Evolutionary conservation across 257 asterid species (phyloP).

Genomic region (Vinca minor): DNA sequence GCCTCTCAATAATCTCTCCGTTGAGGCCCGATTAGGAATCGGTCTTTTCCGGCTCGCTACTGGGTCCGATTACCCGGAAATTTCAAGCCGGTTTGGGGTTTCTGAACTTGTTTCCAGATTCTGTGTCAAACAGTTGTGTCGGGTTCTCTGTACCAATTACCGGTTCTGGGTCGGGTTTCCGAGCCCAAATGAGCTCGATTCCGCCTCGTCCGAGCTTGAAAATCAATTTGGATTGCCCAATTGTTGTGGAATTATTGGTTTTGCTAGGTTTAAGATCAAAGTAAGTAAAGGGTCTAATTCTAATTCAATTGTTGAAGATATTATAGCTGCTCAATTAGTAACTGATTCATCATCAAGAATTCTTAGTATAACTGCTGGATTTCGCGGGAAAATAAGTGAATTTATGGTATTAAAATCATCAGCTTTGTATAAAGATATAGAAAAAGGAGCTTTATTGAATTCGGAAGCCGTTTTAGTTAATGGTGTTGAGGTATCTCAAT

Average conservation of each 20-base stretch:
- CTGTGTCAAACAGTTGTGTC: constrained; percentile 76
- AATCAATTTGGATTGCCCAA: constrained; percentile 63
- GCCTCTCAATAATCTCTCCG: constrained; percentile 49
- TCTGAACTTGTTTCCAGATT: constrained; percentile 42
- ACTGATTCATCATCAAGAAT: constrained; percentile 69
- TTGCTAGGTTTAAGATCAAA: constrained; percentile 38
- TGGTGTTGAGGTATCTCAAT: constrained; percentile 42
- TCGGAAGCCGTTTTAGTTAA: constrained; percentile 19
- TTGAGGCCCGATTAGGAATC: constrained; percentile 63
- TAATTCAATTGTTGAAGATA: constrained; percentile 13
- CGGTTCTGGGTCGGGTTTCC: constrained; percentile 90
- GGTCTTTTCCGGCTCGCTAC: constrained; percentile 72
- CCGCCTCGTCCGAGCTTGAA: constrained; percentile 50
- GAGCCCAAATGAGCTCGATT: constrained; percentile 36
- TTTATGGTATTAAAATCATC: constrained; percentile 40
- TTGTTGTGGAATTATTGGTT: constrained; percentile 62
- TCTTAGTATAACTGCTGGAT: constrained; percentile 63
- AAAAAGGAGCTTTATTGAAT: constrained; percentile 35
- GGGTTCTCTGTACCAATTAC: constrained; percentile 79
- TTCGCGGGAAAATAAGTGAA: constrained; percentile 42
- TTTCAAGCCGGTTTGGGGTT: constrained; percentile 42
- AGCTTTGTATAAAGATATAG: constrained; percentile 40
- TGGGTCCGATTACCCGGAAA: constrained; percentile 54
- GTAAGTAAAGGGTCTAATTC: not conserved
- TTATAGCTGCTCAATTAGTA: constrained; percentile 61